These are phyloP conservation scores for Teratosphaeria viscida DNA, from an alignment of 2,329 filamentous ascomycete species.

Conservation along the genomic window DNA sequence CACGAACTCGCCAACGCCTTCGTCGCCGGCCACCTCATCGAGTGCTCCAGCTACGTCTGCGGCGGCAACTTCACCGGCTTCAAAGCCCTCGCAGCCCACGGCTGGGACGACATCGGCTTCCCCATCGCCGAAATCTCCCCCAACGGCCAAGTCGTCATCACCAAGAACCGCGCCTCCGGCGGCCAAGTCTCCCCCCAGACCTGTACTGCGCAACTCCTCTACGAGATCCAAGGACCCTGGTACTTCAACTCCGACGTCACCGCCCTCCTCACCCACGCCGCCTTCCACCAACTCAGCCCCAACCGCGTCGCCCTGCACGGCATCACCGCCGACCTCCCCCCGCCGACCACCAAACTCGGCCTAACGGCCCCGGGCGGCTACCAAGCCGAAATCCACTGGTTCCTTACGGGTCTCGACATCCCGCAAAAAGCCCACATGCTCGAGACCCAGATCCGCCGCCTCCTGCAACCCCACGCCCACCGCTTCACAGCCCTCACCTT, in stretches of 20 bases:
- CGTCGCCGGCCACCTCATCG: slow-evolving; percentile 35
- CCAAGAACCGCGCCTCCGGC: slow-evolving; percentile 28
- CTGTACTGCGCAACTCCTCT: slow-evolving; percentile 43
- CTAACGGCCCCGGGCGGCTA: slow-evolving; percentile 38
- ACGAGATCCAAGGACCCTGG: slow-evolving; percentile 45
- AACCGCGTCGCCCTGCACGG: slow-evolving; percentile 42
- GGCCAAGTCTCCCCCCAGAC: slow-evolving; percentile 38
- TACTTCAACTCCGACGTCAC: slow-evolving; percentile 51
- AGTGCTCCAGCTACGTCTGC: slow-evolving; percentile 33
- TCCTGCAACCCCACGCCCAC: slow-evolving; percentile 26
- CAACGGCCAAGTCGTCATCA: slow-evolving; percentile 27
- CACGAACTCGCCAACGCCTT: slow-evolving; percentile 33
- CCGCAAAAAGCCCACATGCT: slow-evolving; percentile 37
- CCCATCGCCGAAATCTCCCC: slow-evolving; percentile 27
- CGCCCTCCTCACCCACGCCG: slow-evolving; percentile 40
- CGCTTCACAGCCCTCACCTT: slow-evolving; percentile 29
- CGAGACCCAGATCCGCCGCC: slow-evolving; percentile 34
- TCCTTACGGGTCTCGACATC: slow-evolving; percentile 36
- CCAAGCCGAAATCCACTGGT: slow-evolving; percentile 38
- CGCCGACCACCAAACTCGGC: slow-evolving; percentile 42
- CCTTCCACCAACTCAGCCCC: slow-evolving; percentile 40
- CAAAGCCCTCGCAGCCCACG: slow-evolving; percentile 26
- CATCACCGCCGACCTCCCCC: slow-evolving; percentile 35
- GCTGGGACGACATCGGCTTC: slow-evolving; percentile 34
- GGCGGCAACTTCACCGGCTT: slow-evolving; percentile 37